Conservation (phyloP, 2,329 filamentous ascomycete species). For the Botrytis fragariae region DNA sequence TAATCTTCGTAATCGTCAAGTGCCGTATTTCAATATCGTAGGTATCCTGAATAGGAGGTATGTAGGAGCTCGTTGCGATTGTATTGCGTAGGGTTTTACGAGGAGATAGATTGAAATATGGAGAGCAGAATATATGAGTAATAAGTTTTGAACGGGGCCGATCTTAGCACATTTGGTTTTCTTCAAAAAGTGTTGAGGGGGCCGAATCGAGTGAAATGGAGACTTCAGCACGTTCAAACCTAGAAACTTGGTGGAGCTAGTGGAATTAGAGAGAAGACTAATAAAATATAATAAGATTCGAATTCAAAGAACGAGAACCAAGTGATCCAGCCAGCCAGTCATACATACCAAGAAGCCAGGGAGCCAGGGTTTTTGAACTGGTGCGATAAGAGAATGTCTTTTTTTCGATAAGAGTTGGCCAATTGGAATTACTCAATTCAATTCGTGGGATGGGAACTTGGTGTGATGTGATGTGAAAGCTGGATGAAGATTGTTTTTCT, state of each 20-base stretch:
- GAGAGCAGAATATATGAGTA: not conserved
- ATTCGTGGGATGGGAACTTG: not conserved
- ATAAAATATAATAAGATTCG: not conserved
- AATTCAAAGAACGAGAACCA: not conserved
- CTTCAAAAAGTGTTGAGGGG: slow-evolving; percentile 13
- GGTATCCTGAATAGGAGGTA: slow-evolving; percentile 2
- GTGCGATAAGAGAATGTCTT: not conserved
- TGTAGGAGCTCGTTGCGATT: not conserved
- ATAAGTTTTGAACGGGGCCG: not conserved
- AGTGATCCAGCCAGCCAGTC: not conserved
- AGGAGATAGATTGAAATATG: not conserved
- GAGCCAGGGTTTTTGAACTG: not conserved
- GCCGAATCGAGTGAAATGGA: not conserved
- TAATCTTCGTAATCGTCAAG: not conserved
- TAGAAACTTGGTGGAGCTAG: not conserved
- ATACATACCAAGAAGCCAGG: not conserved
- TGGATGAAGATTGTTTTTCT: not conserved
- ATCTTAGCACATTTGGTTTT: not conserved
- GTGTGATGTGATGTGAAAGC: not conserved
- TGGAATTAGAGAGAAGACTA: not conserved
- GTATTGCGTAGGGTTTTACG: not conserved
- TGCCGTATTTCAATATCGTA: not conserved
- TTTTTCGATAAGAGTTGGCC: slow-evolving; percentile 7
- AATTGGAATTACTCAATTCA: slow-evolving; percentile 12
- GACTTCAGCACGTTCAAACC: not conserved